A percentile compares a stretch with the other conserved stretches of the same genome.
Evolutionary conservation across 768 basidiomycete genomes (phyloP).

Genomic region (Cantharellus anzutake): DNA sequence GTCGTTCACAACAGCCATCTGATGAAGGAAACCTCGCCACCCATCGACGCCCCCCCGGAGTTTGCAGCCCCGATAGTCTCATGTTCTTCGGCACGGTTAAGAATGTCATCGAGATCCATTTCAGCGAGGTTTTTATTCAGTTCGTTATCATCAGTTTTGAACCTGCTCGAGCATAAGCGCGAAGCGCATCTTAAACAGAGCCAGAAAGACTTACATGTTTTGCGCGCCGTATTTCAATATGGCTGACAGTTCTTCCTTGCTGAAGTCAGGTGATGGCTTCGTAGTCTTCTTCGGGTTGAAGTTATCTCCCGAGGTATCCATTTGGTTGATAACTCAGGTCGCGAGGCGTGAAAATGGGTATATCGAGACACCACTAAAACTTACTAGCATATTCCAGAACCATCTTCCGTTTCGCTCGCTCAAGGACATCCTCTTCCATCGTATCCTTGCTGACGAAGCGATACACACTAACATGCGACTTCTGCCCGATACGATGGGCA

Average conservation of each 20-base stretch:
- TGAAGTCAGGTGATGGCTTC: constrained; percentile 53
- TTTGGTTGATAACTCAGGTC: constrained; percentile 89
- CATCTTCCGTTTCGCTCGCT: constrained; percentile 99
- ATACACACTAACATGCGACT: constrained; percentile 96
- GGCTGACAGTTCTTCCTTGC: constrained; percentile 91
- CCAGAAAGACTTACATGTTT: constrained; percentile 50
- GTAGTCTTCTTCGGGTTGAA: constrained; percentile 60
- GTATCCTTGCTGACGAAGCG: constrained; percentile 98
- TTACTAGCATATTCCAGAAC: constrained; percentile 96
- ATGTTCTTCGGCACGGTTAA: constrained; percentile 91
- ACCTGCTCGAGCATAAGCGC: constrained; percentile 28
- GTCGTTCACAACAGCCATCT: constrained; percentile 91
- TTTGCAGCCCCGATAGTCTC: constrained; percentile 74
- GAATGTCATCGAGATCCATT: constrained; percentile 97
- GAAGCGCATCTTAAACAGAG: neutral
- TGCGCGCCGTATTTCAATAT: constrained; percentile 98
- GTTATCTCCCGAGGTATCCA: constrained; percentile 97
- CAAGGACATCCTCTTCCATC: constrained; percentile 97
- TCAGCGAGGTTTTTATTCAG: constrained; percentile 95
- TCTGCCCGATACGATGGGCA: constrained; percentile 97
- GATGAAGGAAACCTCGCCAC: constrained; percentile 93
- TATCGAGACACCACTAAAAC: constrained; percentile 19
- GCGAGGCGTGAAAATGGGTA: neutral
- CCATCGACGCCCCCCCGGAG: constrained; percentile 83
- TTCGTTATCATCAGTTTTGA: constrained; percentile 87